These are phyloP conservation scores for Candida peoriensis DNA, from an alignment of 805 yeast genomes.

Conservation along the genomic window DNA sequence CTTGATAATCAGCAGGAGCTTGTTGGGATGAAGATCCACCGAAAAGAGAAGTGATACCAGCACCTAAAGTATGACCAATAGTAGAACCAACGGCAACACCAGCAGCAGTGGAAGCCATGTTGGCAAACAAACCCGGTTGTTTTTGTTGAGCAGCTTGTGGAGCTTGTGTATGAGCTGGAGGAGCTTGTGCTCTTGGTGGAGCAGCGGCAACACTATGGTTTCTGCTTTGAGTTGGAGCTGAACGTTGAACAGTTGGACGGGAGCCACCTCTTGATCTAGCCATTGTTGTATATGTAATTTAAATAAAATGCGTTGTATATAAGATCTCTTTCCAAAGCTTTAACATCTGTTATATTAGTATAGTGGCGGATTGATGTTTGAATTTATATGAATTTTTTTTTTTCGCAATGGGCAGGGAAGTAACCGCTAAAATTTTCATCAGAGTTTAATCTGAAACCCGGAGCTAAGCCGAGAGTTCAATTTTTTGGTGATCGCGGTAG, in stretches of 20 bases:
- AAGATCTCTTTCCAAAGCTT: no score
- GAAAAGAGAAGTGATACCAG: constrained; percentile 85
- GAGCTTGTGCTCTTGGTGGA: constrained; percentile 43
- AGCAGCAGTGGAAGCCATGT: constrained; percentile 99
- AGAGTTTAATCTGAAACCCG: no score
- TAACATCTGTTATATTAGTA: no score
- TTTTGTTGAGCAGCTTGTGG: constrained; percentile 51
- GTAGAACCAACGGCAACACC: constrained; percentile 99
- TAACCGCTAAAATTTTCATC: no score
- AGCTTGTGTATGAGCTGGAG: constrained; percentile 40
- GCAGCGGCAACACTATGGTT: constrained; percentile 68
- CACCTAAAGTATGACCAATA: constrained; percentile 94
- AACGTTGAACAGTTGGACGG: constrained; percentile 38
- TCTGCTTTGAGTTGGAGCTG: constrained; percentile 33
- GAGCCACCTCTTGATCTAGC: constrained; percentile 43
- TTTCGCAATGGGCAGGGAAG: no score
- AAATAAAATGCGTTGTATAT: no score
- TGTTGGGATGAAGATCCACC: constrained; percentile 67
- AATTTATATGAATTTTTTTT: no score
- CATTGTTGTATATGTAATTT: constrained; percentile 24
- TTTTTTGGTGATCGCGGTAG: no score
- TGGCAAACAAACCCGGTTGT: constrained; percentile 87
- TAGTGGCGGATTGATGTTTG: no score
- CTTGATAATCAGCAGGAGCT: constrained; percentile 40
- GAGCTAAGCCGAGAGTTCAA: no score